These are phyloP conservation scores for Thielaviopsis euricoi DNA, from an alignment of 2,329 filamentous ascomycete species.

Conservation along the genomic window DNA sequence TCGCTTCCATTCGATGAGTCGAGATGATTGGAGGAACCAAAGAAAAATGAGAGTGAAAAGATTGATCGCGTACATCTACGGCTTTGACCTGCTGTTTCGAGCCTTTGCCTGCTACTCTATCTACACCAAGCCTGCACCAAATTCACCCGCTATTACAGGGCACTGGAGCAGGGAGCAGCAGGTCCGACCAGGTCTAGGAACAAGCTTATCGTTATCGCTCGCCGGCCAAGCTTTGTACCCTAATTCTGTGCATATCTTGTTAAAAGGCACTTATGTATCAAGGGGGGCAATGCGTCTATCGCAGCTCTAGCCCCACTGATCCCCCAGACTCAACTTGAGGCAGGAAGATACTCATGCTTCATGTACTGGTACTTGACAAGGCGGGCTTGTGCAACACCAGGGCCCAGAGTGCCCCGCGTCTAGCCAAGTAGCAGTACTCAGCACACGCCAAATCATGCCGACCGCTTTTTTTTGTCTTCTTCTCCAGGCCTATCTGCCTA, in stretches of 20 bases:
- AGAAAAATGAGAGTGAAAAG: not conserved
- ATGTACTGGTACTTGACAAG: conserved; percentile 1
- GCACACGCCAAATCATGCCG: too few relatives aligned
- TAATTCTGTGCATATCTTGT: not conserved
- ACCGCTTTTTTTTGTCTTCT: not conserved
- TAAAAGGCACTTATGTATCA: not conserved
- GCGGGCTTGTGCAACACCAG: not conserved
- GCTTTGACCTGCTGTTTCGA: not conserved
- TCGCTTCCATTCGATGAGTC: not conserved
- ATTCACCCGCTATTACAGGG: not conserved
- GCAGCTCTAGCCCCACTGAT: not conserved
- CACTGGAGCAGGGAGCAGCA: not conserved
- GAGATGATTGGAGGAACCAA: not conserved
- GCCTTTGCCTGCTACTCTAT: not conserved
- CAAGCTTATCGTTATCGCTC: not conserved
- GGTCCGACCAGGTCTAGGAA: not conserved
- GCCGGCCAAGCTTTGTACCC: not conserved
- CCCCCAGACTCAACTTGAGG: not conserved
- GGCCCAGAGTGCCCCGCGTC: not conserved
- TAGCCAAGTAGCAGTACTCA: not conserved
- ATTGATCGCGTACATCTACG: not conserved
- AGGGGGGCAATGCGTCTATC: not conserved
- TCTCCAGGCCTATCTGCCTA: not conserved
- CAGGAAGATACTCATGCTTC: too few relatives aligned
- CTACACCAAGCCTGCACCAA: not conserved